phyloP scores from a whole-genome alignment of 371 early-diverging fungal species.

The Sporodiniella umbellata region DNA sequence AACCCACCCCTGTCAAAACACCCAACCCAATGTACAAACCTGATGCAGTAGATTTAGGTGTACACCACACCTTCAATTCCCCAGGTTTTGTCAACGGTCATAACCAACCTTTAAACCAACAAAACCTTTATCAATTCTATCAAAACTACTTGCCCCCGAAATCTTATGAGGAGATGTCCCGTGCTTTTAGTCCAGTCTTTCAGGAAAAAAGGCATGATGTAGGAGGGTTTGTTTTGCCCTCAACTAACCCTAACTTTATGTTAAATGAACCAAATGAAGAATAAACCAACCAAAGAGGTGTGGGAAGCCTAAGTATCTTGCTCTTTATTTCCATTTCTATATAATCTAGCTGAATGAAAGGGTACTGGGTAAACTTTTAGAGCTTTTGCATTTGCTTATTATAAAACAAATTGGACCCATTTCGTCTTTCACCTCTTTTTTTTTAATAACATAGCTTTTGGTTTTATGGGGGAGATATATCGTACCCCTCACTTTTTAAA shows the following conservation, averaged over 20 bases:
- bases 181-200: constrained; percentile 15
- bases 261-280: neutral
- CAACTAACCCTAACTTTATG: constrained; percentile 15
- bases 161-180: constrained; percentile 38
- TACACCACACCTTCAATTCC: neutral
- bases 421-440: too few species aligned
- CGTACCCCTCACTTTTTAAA: too few species aligned
- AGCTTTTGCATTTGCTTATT: too few species aligned
- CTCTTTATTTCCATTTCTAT: too few species aligned
- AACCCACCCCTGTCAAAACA: constrained; percentile 1
- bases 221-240: constrained; percentile 20
- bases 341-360: too few species aligned
- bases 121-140: constrained; percentile 41
- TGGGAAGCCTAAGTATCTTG: too few species aligned
- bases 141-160: constrained; percentile 35
- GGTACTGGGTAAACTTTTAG: too few species aligned
- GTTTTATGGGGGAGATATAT: too few species aligned
- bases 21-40: constrained; percentile 23
- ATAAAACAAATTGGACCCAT: too few species aligned
- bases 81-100: constrained; percentile 1
- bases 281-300: too few species aligned
- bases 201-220: constrained; percentile 10
- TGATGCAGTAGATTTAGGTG: constrained; percentile 7
- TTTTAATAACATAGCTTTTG: too few species aligned
- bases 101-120: constrained; percentile 16